phyloP scores from a whole-genome alignment of 208 protist species.

The Leishmania aethiopica region DNA sequence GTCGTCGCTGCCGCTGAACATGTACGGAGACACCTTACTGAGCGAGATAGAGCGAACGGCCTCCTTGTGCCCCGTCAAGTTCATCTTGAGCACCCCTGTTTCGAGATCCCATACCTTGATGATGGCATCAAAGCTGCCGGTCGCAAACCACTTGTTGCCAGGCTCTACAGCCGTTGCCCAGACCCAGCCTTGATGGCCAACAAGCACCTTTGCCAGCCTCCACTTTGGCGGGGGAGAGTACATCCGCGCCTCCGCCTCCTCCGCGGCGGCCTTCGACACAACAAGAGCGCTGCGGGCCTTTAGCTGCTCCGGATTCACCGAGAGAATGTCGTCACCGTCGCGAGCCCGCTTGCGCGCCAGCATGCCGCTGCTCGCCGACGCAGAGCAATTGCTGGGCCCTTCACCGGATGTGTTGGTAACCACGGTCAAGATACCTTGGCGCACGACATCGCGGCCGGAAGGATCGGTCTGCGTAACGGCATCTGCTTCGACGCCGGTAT shows the following conservation, averaged over 20 bases:
- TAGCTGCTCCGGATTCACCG: conserved; percentile 54
- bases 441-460: conserved; percentile 2
- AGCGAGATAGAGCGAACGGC: conserved; percentile 89
- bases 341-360: conserved; percentile 38
- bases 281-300: conserved; percentile 53
- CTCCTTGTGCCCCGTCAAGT: conserved; percentile 98
- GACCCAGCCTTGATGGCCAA: conserved; percentile 97
- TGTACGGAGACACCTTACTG: conserved; percentile 95
- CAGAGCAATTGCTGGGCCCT: not conserved
- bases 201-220: conserved; percentile 95
- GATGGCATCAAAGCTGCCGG: conserved; percentile 97
- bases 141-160: conserved; percentile 99
- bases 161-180: conserved; percentile 96
- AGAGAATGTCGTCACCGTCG: conserved; percentile 46
- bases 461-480: not conserved
- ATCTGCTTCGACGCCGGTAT: not conserved
- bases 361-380: not conserved
- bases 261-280: conserved; percentile 27
- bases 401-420: not conserved
- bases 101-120: conserved; percentile 99
- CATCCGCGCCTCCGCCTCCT: conserved; percentile 18
- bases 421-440: conserved; percentile 21
- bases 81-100: conserved; percentile 96
- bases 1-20: conserved; percentile 99
- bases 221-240: conserved; percentile 78